Evolutionary conservation across 73 alveolate species (phyloP), one percentile per base, ranked within the genome.

Genomic region (Diophrys sp.): DNA sequence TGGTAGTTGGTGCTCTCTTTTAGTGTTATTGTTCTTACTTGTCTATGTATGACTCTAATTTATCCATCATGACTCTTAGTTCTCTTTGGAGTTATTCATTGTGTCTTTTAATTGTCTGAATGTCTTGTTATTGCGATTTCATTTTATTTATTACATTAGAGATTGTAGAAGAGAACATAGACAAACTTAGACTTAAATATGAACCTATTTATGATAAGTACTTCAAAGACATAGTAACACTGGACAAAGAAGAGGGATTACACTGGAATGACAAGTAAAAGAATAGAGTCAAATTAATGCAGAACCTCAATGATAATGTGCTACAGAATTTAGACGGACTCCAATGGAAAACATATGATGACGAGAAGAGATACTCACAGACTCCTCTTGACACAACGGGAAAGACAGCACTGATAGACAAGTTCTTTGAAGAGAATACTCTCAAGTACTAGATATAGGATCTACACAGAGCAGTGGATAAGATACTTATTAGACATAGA

Each of bases 401-500:
- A 69, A 69, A 25, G 44, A 70, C n/a, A 72, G 80, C 66, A 18
- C 73, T 23, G 23, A 80, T 72, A 29, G 33, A 53, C 23, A 69
- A 8, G 30, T 44, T 44, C 18, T 44, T 44, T 44, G n/a, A 44
- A 44, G 62, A 44, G 18, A 5, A 44, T 44, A 44, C 62, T 11
- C 5, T 44, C 62, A 44, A 44, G 18, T 44, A 44, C 18, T 25
- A 80, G 72, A 80, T 70, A 18, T 25, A 33, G 34, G 75, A 44
- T 1, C 68, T 85, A 2, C 74, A 71, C 14, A 33, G 79, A 73
- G 31, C 85, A 34, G 31, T 85, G 8, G 93, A 85, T 55, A 85
- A 85, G 80, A 85, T 85, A 1, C 73, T 85, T 8, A 57, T 85
- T 2, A 79, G 84, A 0, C 93, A 85, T 56, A 85, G 93, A 73